Conservation (phyloP, 139 green algal species). For the Picochlorum costavermella region DNA sequence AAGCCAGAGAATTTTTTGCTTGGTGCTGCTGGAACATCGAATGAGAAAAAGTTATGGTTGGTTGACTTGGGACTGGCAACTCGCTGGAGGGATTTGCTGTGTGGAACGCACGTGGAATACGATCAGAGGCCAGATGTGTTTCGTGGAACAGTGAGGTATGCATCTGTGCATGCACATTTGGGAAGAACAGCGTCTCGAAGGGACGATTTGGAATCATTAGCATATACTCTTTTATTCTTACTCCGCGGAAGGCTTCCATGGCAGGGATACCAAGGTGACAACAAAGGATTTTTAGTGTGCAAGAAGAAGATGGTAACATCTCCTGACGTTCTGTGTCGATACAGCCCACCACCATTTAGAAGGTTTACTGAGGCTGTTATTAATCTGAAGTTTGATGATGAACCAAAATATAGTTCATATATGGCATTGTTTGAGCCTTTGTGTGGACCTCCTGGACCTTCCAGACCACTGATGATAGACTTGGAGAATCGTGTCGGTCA, state of each 20-base stretch:
- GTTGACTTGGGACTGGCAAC: constrained; percentile 88
- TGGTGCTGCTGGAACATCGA: constrained; percentile 62
- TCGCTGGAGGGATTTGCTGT: constrained; percentile 57
- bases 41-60: constrained; percentile 94
- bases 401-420: constrained; percentile 78
- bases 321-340: constrained; percentile 92
- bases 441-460: constrained; percentile 58
- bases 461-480: constrained; percentile 74
- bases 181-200: constrained; percentile 84
- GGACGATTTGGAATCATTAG: constrained; percentile 95
- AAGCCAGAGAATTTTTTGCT: constrained; percentile 99
- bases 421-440: constrained; percentile 90
- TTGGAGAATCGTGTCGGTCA: constrained; percentile 43
- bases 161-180: constrained; percentile 94
- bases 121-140: constrained; percentile 98
- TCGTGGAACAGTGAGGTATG: constrained; percentile 94
- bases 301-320: constrained; percentile 99
- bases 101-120: constrained; percentile 93
- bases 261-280: constrained; percentile 80
- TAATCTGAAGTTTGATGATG: constrained; percentile 98
- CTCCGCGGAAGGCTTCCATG: constrained; percentile 86
- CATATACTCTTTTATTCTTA: constrained; percentile 98
- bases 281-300: constrained; percentile 98
- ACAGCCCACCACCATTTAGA: constrained; percentile 88
- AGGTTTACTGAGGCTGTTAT: constrained; percentile 93